A percentile compares a stretch with the other conserved stretches of the same genome.
Conservation (phyloP, 2,329 filamentous ascomycete species). For the Penicillium sp. region DNA sequence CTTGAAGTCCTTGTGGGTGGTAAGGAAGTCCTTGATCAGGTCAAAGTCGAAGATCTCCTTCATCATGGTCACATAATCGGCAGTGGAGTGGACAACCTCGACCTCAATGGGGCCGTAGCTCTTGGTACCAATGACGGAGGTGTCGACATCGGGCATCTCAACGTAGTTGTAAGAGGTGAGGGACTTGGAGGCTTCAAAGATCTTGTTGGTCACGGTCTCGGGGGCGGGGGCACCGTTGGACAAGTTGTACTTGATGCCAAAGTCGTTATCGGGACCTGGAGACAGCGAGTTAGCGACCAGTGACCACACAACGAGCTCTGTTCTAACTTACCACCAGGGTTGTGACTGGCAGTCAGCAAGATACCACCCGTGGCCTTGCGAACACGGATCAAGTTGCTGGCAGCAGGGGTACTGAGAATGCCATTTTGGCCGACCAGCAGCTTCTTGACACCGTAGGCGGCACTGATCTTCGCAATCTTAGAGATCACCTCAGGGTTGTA, state of each 20-base stretch:
- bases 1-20: conserved; percentile 85
- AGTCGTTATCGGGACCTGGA: conserved; percentile 84
- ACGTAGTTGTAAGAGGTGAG: conserved; percentile 90
- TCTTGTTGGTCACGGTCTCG: conserved; percentile 96
- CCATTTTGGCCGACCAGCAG: conserved; percentile 92
- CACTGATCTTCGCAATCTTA: conserved; percentile 94
- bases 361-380: conserved; percentile 95
- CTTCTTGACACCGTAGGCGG: conserved; percentile 98
- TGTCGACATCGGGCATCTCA: conserved; percentile 82
- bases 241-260: conserved; percentile 99
- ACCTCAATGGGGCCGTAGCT: conserved; percentile 86
- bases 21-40: conserved; percentile 91
- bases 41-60: conserved; percentile 99
- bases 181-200: conserved; percentile 86
- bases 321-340: conserved; percentile 77
- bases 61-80: conserved; percentile 90
- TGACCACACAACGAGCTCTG: not conserved
- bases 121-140: conserved; percentile 75
- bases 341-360: conserved; percentile 94
- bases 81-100: conserved; percentile 88
- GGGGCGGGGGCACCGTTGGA: conserved; percentile 93
- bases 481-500: conserved; percentile 97
- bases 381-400: conserved; percentile 93
- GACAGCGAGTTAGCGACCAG: not conserved
- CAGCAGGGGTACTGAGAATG: conserved; percentile 93